These are phyloP conservation scores for Lactarius psammicola DNA, from an alignment of 768 basidiomycete species.

Conservation along the genomic window DNA sequence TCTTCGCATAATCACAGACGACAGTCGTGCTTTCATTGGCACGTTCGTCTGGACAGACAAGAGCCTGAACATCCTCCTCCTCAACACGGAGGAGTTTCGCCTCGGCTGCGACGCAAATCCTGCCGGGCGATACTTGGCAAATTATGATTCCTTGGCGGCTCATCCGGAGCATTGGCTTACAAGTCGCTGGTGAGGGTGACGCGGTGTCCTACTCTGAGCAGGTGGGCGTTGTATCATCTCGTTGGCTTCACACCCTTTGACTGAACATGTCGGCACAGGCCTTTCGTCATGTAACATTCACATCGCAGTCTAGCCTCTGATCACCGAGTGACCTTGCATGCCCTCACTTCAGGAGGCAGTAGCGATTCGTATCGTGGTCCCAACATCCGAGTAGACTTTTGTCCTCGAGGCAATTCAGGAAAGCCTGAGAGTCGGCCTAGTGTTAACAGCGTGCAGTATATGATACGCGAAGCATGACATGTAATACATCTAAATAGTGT, in stretches of 20 bases:
- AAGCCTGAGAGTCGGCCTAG: neutral
- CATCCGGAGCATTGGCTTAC: conserved; percentile 55
- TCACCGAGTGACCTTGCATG: neutral
- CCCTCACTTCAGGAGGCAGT: neutral
- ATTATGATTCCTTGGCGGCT: conserved; percentile 74
- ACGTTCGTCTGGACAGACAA: conserved; percentile 86
- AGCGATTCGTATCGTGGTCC: neutral
- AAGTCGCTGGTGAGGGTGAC: conserved; percentile 9
- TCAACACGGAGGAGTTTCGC: conserved; percentile 80
- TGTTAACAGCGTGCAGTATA: neutral
- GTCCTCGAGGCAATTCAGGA: no score
- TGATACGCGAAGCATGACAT: conserved; percentile 2
- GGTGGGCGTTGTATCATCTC: conserved; percentile 1
- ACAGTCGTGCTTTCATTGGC: conserved; percentile 80
- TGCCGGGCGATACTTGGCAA: conserved; percentile 67
- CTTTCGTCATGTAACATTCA: conserved; percentile 7
- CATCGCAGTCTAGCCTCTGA: neutral
- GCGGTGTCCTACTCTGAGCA: conserved; percentile 12
- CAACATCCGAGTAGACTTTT: no score
- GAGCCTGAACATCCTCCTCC: conserved; percentile 75
- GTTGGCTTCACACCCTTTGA: neutral
- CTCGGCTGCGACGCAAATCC: conserved; percentile 41
- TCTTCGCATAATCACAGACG: conserved; percentile 62
- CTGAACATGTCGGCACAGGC: neutral
- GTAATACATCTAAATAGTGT: conserved; percentile 13